Evolutionary conservation across 1,284 basidiomycete genomes (phyloP).

Genomic region (Trametes versicolor): DNA sequence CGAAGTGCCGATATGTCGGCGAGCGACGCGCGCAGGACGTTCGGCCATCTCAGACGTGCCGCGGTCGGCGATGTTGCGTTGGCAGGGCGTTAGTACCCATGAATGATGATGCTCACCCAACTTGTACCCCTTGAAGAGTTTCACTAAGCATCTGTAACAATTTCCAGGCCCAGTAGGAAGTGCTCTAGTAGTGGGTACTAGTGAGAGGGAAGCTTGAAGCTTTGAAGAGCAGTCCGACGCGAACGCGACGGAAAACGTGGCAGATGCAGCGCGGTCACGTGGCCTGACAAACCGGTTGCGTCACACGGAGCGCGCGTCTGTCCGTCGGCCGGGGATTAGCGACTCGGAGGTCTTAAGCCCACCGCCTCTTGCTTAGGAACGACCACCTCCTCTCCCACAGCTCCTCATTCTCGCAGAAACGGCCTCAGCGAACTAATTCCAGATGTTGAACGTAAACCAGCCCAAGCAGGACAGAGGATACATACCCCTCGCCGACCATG

Average conservation of each 20-base stretch:
- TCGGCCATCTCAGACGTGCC: conserved; percentile 5
- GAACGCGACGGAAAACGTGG: conserved; percentile 7
- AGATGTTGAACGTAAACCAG: conserved; percentile 34
- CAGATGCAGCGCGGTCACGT: conserved; percentile 22
- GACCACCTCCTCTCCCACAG: neutral
- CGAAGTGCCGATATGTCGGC: neutral
- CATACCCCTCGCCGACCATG: conserved; percentile 41
- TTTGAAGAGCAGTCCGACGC: too few species aligned
- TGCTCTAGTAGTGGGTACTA: neutral
- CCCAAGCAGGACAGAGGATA: conserved; percentile 38
- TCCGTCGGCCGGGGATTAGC: neutral
- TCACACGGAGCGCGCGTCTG: conserved; percentile 22
- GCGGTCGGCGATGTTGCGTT: neutral
- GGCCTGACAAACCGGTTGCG: conserved; percentile 6
- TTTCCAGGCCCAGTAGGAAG: too few species aligned
- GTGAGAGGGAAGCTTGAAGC: neutral
- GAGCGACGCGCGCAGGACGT: neutral
- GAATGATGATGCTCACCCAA: too few species aligned
- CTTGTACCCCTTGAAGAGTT: too few species aligned
- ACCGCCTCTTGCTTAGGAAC: neutral
- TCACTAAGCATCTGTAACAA: too few species aligned
- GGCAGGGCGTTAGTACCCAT: neutral
- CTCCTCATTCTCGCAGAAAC: neutral
- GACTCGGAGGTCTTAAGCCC: conserved; percentile 5
- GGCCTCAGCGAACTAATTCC: too few species aligned